phyloP scores from a whole-genome alignment of 805 yeast species.

The Myxozyma vanderwaltii region DNA sequence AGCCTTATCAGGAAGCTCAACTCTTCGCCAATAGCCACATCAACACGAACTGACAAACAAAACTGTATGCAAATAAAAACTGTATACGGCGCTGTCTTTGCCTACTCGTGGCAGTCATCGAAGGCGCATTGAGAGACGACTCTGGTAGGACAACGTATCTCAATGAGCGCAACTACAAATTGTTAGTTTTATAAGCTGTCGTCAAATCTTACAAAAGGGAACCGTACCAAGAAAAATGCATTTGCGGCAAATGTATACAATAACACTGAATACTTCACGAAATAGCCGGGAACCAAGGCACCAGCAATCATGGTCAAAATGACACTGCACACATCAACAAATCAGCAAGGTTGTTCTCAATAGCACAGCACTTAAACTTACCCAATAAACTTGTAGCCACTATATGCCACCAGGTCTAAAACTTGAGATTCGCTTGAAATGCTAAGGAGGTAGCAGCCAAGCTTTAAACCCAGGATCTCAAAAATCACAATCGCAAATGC shows the following conservation, averaged over 20 bases:
- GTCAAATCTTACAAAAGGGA: too few relatives aligned
- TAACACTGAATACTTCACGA: slow-evolving; percentile 55
- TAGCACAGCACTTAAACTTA: slow-evolving; percentile 54
- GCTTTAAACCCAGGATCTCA: slow-evolving; percentile 73
- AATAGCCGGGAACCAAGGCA: slow-evolving; percentile 39
- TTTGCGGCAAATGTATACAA: slow-evolving; percentile 57
- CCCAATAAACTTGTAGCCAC: slow-evolving; percentile 93
- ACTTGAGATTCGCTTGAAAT: slow-evolving; percentile 51
- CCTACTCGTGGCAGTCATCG: slow-evolving; percentile 57
- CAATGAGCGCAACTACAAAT: slow-evolving; percentile 51
- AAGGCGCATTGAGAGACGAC: slow-evolving; percentile 45
- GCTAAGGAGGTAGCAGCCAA: slow-evolving; percentile 75
- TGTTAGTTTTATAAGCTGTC: slow-evolving; percentile 57
- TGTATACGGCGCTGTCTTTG: slow-evolving; percentile 82
- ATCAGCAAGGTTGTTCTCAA: slow-evolving; percentile 40
- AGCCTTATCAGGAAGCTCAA: background rate
- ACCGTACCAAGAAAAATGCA: slow-evolving; percentile 48
- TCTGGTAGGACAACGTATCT: slow-evolving; percentile 69
- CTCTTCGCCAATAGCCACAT: slow-evolving; percentile 65
- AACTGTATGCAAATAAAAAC: slow-evolving; percentile 81
- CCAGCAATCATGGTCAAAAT: slow-evolving; percentile 43
- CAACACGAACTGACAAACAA: slow-evolving; percentile 72
- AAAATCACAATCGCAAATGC: slow-evolving; percentile 78
- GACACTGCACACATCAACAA: slow-evolving; percentile 42
- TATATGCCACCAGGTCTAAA: slow-evolving; percentile 83